These are phyloP conservation scores for Drechslera avenae DNA, from an alignment of 2,329 filamentous ascomycete species.

Conservation along the genomic window DNA sequence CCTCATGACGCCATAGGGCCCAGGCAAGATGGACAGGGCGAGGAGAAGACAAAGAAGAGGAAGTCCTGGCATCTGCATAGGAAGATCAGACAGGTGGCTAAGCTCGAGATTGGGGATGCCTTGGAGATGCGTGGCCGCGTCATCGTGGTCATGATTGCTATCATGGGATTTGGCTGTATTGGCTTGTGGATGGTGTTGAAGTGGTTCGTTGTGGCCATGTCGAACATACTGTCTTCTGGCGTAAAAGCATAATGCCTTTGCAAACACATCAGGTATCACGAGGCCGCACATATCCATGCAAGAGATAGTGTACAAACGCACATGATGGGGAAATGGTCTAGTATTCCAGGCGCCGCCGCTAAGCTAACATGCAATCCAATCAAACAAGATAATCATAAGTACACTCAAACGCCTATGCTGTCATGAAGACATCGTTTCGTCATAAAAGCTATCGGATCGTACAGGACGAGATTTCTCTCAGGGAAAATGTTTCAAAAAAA, in stretches of 20 bases:
- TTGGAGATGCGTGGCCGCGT: conserved; percentile 64
- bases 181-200: conserved; percentile 26
- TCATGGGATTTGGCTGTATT: conserved; percentile 20
- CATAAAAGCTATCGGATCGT: background rate
- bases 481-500: background rate
- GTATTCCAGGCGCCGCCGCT: background rate
- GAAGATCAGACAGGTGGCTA: conserved; percentile 62
- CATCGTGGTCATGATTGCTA: conserved; percentile 56
- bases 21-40: conserved; percentile 6
- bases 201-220: conserved; percentile 23
- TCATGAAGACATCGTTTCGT: background rate
- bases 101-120: conserved; percentile 66
- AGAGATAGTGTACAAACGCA: background rate
- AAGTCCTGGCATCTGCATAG: conserved; percentile 48
- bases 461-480: background rate
- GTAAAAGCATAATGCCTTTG: background rate
- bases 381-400: background rate
- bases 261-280: background rate
- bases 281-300: background rate
- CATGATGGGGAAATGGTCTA: background rate
- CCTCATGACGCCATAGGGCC: conserved; percentile 27
- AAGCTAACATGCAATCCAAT: conserved; percentile 2
- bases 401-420: background rate
- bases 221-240: background rate
- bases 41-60: conserved; percentile 10